Evolutionary conservation across 1,139 yeast species (phyloP), one percentile per base, ranked within the genome.

Genomic region (Blastobotrys raffinosifermentans): DNA sequence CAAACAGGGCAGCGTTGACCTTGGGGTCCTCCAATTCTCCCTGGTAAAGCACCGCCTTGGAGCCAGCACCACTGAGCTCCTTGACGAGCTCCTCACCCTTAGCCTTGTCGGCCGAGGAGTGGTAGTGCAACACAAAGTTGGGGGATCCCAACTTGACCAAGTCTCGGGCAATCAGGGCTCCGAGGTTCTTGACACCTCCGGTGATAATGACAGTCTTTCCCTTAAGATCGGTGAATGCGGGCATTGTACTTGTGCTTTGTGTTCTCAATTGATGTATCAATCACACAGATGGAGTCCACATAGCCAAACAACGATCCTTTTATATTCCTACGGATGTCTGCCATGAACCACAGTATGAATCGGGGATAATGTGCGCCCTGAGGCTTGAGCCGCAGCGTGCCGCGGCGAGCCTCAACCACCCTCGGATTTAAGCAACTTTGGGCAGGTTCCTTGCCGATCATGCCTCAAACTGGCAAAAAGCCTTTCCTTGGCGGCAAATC

Each of bases 151-250:
- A 60, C 17, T 56, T 48, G 7, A 82, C 83, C 32, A 78, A 64
- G 40, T 75, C 80, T 26, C 54, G 56, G n/a, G 79, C 78, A 22
- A 79, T 73, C 38, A 63, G 62, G 18, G 67, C 76, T 33, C 85
- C 85, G 41, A 79, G 66, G 57, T 78, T 77, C 62, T 78, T 78
- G 50, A 72, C 73, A 34, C 83, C 85, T 32, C 84, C 85, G 10
- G 83, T 69, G 50, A 79, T 70, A 33, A 79, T 45, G 15, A 76
- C 77, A 32, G 70, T 65, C 57, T 77, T 74, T 31, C 77, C 80
- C 23, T 41, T 31, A 29, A 48, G 38, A 34, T 41, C 38, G 19
- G 38, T 31, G 15, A 41, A 43, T 13, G 46, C 46, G 23, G 44
- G 27, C 27, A 25, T 25, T 25, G 13, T 25, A 14, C 6, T 19